phyloP scores from a whole-genome alignment of 768 basidiomycete species.

The Leucocoprinus sp. region DNA sequence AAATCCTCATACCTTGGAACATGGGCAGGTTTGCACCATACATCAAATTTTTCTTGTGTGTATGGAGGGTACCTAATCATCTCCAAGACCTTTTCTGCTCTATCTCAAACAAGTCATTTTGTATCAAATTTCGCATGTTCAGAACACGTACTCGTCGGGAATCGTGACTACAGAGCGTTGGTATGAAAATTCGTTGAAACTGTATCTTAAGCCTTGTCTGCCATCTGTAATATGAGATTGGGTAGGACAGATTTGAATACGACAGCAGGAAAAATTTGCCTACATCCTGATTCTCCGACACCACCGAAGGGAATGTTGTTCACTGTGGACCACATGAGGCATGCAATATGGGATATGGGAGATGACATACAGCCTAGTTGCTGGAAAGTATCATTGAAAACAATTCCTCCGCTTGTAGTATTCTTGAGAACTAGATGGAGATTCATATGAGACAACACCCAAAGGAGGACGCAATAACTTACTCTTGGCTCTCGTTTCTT shows the following conservation, averaged over 20 bases:
- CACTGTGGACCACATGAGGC: conserved; percentile 15
- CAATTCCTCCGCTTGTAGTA: conserved; percentile 49
- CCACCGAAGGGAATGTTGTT: conserved; percentile 25
- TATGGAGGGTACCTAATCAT: conserved; percentile 45
- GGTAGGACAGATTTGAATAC: too few relatives aligned
- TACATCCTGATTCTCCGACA: conserved; percentile 59
- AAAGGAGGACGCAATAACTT: conserved; percentile 8
- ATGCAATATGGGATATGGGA: not conserved
- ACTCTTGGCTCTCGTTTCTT: conserved; percentile 31
- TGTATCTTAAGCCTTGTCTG: conserved; percentile 40
- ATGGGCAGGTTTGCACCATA: conserved; percentile 17
- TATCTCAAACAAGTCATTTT: conserved; percentile 15
- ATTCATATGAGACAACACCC: too few relatives aligned
- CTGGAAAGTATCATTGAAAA: conserved; percentile 54
- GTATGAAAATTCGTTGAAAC: conserved; percentile 49
- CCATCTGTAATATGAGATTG: conserved; percentile 50
- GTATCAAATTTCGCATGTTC: too few relatives aligned
- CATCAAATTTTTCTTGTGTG: conserved; percentile 26
- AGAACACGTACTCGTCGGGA: conserved; percentile 22
- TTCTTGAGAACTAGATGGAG: conserved; percentile 45
- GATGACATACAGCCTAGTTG: conserved; percentile 37
- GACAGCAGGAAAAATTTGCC: too few relatives aligned
- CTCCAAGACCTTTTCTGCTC: conserved; percentile 30
- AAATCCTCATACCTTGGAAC: conserved; percentile 7
- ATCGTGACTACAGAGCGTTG: conserved; percentile 39